A percentile compares a stretch with the other conserved stretches of the same genome.
Conservation (phyloP, 805 yeast genomes). For the Wickerhamomyces strasburgensis region DNA sequence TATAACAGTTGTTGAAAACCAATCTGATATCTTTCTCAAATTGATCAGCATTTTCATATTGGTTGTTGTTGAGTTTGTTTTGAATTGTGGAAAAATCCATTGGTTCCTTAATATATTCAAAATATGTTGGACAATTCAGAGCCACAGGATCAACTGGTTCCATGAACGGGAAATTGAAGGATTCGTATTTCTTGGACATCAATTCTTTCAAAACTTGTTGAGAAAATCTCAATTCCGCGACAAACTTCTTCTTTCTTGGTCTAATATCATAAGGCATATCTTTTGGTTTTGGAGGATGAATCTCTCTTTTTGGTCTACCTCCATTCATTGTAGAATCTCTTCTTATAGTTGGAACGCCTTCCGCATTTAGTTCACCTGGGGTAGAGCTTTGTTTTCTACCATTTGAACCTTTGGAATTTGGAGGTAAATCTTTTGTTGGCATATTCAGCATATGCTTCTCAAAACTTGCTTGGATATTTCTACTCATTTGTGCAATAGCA, state of each 20-base stretch:
- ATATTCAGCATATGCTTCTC: constrained; percentile 89
- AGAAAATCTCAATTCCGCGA: constrained; percentile 85
- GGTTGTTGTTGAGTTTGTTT: constrained; percentile 75
- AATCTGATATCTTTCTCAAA: constrained; percentile 79
- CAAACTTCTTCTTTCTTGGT: constrained; percentile 88
- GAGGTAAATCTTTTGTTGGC: constrained; percentile 58
- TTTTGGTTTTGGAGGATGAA: constrained; percentile 94
- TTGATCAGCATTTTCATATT: constrained; percentile 83
- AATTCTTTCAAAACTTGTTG: constrained; percentile 78
- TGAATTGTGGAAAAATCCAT: constrained; percentile 91
- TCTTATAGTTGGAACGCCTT: constrained; percentile 60
- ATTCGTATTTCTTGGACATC: constrained; percentile 74
- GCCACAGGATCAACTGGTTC: constrained; percentile 96
- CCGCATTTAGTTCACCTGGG: constrained; percentile 29
- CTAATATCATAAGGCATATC: constrained; percentile 87
- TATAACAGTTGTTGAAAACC: constrained; percentile 84
- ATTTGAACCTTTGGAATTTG: constrained; percentile 13
- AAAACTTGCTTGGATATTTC: constrained; percentile 84
- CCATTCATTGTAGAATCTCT: constrained; percentile 62
- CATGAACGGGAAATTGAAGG: constrained; percentile 83
- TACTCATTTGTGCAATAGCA: constrained; percentile 86
- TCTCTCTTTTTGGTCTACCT: constrained; percentile 91
- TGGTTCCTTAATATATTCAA: constrained; percentile 81
- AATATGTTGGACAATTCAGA: constrained; percentile 84
- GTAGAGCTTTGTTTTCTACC: constrained; percentile 24